Base-by-base conservation (phyloP, 1,139 yeast species). In the Candida glucosophila region DNA sequence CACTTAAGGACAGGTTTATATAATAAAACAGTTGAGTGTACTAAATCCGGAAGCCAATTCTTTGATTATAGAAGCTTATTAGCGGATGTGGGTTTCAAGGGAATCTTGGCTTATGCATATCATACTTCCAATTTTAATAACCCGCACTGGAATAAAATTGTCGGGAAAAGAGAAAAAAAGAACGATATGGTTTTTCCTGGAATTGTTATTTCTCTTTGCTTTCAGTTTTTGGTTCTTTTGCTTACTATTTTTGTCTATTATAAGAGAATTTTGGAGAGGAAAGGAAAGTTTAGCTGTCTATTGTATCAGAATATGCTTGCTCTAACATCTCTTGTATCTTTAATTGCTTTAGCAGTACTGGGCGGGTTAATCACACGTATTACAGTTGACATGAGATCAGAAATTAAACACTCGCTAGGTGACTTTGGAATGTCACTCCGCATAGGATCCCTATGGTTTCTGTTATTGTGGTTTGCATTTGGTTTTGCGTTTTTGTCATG, bases 101-200 rank as follows among this genome's bases (percentile, higher is more conserved):
- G 65, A 18, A 60, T 72, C 5, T 41, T 72, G 21, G 67, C 72
- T 1, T 70, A 70, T 37, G 73, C 76, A 5, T 54, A 46, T 32
- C 41, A 55, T 29, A 29, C 44, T 6, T 24, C 37, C 2, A 34
- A 37, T 14, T 35, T 25, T 35, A 47, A 36, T 6, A 52, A 46
- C 22, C 28, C 35, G 2, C 21, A 22, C 2, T 56, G 58, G 34
- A 20, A 35, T 2, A n/a, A 30, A 1, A 23, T 29, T 3, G 47
- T 58, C 9, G 17, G 29, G 1, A 4, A 17, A 1, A 41, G 67
- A 18, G 31, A 31, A 17, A 13, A 25, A 1, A 26, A 35, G 15
- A 53, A 41, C 22, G 40, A 36, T 8, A 28, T 48, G 12, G 52
- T 52, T 5, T 45, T 52, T 1, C 40, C 47, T 1, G 43, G 61